Percentiles rank a stretch among this genome's conserved stretches.
Conservation (phyloP, 2,329 filamentous ascomycete genomes). For the Xylariaceae sp. region DNA sequence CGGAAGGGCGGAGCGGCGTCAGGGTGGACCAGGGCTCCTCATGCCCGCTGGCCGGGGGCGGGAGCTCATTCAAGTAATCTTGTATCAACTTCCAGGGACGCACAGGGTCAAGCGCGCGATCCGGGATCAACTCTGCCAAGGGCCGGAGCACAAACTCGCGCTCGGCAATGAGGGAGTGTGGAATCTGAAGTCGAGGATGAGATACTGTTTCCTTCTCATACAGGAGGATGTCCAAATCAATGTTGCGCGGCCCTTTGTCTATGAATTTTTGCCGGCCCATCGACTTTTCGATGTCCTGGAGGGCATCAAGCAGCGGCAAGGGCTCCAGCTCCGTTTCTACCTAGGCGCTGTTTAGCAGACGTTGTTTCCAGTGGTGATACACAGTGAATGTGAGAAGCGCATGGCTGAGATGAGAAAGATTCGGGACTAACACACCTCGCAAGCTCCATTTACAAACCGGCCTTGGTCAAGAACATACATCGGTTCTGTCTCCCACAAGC, state of each 20-base stretch:
- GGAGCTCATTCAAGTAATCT: conserved; percentile 57
- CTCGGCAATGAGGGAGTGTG: conserved; percentile 80
- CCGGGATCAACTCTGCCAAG: conserved; percentile 65
- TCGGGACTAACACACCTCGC: conserved; percentile 56
- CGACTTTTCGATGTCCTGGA: conserved; percentile 76
- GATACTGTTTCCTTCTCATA: conserved; percentile 63
- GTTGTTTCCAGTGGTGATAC: neutral
- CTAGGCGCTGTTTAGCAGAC: conserved; percentile 40
- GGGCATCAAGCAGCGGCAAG: conserved; percentile 66
- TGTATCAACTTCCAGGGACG: conserved; percentile 57
- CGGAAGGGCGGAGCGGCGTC: conserved; percentile 47
- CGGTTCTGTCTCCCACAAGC: conserved; percentile 87
- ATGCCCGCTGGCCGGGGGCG: conserved; percentile 30
- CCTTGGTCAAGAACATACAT: conserved; percentile 95
- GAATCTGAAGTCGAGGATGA: conserved; percentile 71
- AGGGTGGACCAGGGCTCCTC: conserved; percentile 51
- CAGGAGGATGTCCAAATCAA: conserved; percentile 87
- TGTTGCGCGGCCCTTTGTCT: conserved; percentile 90
- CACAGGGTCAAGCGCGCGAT: conserved; percentile 45
- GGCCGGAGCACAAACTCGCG: conserved; percentile 91
- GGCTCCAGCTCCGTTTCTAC: conserved; percentile 75
- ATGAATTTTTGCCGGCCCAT: conserved; percentile 79
- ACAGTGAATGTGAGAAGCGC: neutral
- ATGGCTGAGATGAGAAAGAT: neutral
- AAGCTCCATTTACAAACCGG: conserved; percentile 85